Evolutionary conservation across 129 eudicot genomes (phyloP), one percentile per base, ranked within the genome.

Genomic region (Flaveria trinervia): DNA sequence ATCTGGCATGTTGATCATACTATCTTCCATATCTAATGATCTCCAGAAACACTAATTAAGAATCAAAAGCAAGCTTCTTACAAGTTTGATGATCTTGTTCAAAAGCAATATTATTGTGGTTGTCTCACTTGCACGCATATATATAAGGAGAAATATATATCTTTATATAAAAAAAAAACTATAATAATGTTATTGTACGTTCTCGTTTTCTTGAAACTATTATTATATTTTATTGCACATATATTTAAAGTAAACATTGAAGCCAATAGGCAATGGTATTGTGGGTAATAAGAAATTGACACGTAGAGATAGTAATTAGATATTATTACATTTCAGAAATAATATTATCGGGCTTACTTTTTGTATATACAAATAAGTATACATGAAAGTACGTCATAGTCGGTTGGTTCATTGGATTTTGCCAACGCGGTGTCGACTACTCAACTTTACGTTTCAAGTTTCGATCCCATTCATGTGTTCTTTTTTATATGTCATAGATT

Each of bases 1-100:
- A 67, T 68, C 51, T 77, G 82, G 78, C 79, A 52, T 43, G 61
- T 78, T 76, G 73, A 73, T 30, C 85, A 82, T 82, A 72, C 81
- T 72, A 45, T 82, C 85, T 50, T 74, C 88, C 71, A 78, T 73
- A 5, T 61, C 77, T 80, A 66, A 49, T 2, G 11, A 3, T 77
- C 18, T 18, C 22, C 2, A 10, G 45, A 1, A 45, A 69, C 50
- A 51, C 71, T 51, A 54, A 65, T 36, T 36, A 36, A 36, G 26
- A 15, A 80, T 57, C 20, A 64, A 64, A 52, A 55, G 23, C 60
- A 74, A 46, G 45, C 2, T 68, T 74, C 28, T 43, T 55, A 65
- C 50, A 55, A 25, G 23, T 73, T 39, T 73, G 33, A 71, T 66
- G 73, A n/a, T 46, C 48, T 55, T 74, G 76, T 61, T 56, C 54